phyloP scores from a whole-genome alignment of 371 early-diverging fungal species.

The Mucor piriformis region DNA sequence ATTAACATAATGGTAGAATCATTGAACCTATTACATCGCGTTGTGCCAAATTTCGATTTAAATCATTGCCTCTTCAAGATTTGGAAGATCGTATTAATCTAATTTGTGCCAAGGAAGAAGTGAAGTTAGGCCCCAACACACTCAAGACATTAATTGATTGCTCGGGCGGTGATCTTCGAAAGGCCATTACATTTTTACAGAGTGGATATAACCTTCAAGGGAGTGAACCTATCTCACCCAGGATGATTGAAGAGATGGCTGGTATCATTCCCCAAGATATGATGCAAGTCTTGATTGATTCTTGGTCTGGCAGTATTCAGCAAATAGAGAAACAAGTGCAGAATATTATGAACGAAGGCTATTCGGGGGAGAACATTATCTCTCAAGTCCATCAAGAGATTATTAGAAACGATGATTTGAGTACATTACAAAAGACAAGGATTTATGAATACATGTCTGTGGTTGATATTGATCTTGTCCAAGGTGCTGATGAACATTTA shows the following conservation, averaged over 20 bases:
- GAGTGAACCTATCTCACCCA: conserved; percentile 51
- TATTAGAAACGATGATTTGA: conserved; percentile 59
- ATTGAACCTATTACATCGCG: conserved; percentile 96
- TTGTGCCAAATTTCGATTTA: conserved; percentile 96
- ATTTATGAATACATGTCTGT: conserved; percentile 64
- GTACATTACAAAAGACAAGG: conserved; percentile 72
- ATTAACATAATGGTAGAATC: too few species aligned
- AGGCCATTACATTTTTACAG: conserved; percentile 91
- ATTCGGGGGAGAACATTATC: conserved; percentile 75
- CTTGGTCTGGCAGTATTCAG: conserved; percentile 47
- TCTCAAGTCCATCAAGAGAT: conserved; percentile 65
- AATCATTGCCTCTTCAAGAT: conserved; percentile 68
- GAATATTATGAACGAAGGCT: conserved; percentile 69
- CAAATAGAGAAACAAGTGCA: conserved; percentile 55
- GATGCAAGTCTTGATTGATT: conserved; percentile 58
- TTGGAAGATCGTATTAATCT: conserved; percentile 58
- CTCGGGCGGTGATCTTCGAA: conserved; percentile 91
- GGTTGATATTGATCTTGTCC: conserved; percentile 74
- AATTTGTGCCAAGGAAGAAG: conserved; percentile 73
- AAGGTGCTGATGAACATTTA: conserved; percentile 90
- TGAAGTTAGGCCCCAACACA: conserved; percentile 63
- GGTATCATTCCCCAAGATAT: conserved; percentile 72
- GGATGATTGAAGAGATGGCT: conserved; percentile 77
- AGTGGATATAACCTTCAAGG: conserved; percentile 73
- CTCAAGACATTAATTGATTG: conserved; percentile 73